These are phyloP conservation scores for Asparagopsis taxiformis DNA, from an alignment of 31 red algal species.

Conservation along the genomic window DNA sequence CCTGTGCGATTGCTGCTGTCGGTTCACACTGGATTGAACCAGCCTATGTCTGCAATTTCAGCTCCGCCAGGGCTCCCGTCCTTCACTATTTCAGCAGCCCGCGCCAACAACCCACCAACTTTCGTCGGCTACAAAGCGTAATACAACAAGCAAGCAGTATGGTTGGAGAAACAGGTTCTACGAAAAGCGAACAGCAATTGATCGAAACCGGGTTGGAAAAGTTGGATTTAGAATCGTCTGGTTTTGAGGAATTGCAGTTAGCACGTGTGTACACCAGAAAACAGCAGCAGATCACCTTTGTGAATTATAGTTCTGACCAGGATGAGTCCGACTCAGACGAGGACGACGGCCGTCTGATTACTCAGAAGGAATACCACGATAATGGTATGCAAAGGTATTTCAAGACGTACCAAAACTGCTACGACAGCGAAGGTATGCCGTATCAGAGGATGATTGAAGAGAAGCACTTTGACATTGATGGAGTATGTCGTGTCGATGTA, in stretches of 20 bases:
- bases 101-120: too few species aligned
- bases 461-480: constrained; percentile 95
- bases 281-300: constrained; percentile 63
- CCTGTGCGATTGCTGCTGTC: too few species aligned
- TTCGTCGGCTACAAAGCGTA: too few species aligned
- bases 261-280: constrained; percentile 87
- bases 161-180: constrained; percentile 1
- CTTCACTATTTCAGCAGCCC: too few species aligned
- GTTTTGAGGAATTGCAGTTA: constrained; percentile 91
- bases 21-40: too few species aligned
- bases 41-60: too few species aligned
- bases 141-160: too few species aligned
- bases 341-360: constrained; percentile 89
- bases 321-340: constrained; percentile 91
- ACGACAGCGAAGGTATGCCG: constrained; percentile 32
- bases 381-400: constrained; percentile 74
- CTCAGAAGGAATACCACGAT: constrained; percentile 75
- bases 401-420: constrained; percentile 63
- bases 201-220: constrained; percentile 43
- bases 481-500: constrained; percentile 93
- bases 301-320: constrained; percentile 85
- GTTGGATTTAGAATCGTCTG: constrained; percentile 63
- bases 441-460: constrained; percentile 92
- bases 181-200: constrained; percentile 30
- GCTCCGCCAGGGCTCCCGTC: too few species aligned